A percentile compares a stretch with the other conserved stretches of the same genome.
Evolutionary conservation across 1,284 basidiomycete species (phyloP).

Genomic region (Mycosarcoma mackinlayi): DNA sequence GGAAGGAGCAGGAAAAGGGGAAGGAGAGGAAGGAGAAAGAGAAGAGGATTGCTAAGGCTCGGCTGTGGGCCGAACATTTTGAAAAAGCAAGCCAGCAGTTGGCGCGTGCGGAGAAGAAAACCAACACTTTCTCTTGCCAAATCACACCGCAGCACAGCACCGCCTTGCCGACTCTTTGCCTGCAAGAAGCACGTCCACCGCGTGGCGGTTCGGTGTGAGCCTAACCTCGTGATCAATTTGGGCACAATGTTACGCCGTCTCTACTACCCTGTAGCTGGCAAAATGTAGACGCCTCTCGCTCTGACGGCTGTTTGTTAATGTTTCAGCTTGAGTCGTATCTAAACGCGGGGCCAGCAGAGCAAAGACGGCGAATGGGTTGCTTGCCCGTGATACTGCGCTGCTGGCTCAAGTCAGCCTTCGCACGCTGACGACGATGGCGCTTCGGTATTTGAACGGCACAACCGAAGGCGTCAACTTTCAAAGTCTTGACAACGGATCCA

Average conservation of each 20-base stretch:
- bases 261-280: too few relatives aligned
- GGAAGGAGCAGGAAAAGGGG: background rate
- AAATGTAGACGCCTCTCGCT: too few relatives aligned
- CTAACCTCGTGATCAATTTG: background rate
- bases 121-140: conserved; percentile 2
- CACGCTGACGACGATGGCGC: conserved; percentile 5
- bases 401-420: conserved; percentile 3
- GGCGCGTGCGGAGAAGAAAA: conserved; percentile 36
- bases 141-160: background rate
- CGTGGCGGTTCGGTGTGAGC: background rate
- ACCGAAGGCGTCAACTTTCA: too few relatives aligned
- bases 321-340: too few relatives aligned
- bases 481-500: too few relatives aligned
- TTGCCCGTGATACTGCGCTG: too few relatives aligned
- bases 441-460: too few relatives aligned
- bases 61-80: conserved; percentile 6
- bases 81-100: conserved; percentile 4
- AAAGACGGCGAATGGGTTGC: too few relatives aligned
- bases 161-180: too few relatives aligned
- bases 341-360: too few relatives aligned
- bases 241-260: background rate
- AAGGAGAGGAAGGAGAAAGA: background rate
- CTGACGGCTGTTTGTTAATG: too few relatives aligned
- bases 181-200: conserved; percentile 8
- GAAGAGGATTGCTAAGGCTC: background rate